Evolutionary conservation across 306 rosid species (phyloP), one percentile per base, ranked within the genome.

Genomic region (Alnus glutinosa): DNA sequence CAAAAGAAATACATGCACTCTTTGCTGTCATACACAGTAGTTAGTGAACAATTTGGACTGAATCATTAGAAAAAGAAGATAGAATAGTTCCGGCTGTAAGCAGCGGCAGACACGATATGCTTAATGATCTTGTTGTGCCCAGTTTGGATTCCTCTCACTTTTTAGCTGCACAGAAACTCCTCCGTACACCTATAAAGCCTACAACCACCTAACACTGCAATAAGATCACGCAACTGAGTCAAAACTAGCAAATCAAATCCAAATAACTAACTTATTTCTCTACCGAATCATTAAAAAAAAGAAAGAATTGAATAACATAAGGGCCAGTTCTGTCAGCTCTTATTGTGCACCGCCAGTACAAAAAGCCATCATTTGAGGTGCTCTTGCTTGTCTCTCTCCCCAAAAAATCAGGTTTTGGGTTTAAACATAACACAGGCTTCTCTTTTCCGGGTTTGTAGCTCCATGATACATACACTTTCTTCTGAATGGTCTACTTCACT

Each of bases 211-310:
- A 83, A 63, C 72, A 79, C 59, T 52, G 59, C 83, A 52, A 63
- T 23, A 79, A 83, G 46, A 79, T 71, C 83, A 71, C 81, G 81
- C 78, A 83, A 78, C 78, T 28, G 50, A 1, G 55, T 19, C 39
- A 73, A 70, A 14, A 36, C 63, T 52, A 75, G 14, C 51, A 70
- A 75, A 75, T 62, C 75, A 73, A 70, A 39, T 37, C 52, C 52
- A 64, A 32, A 55, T 44, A 74, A 11, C 71, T 68, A 48, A 46
- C 49, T 59, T 37, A 32, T 18, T 67, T 18, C 23, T 67, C 49
- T 9, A 9, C 23, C 4, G 30, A 36, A 59, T 59, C 52, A 49
- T 49, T 49, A 49, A 10, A 10, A 28, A 11, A 59, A 9, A 28
- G 6, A 59, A 10, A 59, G 34, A 58, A 58, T 2, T 57, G 32